Conservation (phyloP, 129 eudicot species). For the Logfia minima region DNA sequence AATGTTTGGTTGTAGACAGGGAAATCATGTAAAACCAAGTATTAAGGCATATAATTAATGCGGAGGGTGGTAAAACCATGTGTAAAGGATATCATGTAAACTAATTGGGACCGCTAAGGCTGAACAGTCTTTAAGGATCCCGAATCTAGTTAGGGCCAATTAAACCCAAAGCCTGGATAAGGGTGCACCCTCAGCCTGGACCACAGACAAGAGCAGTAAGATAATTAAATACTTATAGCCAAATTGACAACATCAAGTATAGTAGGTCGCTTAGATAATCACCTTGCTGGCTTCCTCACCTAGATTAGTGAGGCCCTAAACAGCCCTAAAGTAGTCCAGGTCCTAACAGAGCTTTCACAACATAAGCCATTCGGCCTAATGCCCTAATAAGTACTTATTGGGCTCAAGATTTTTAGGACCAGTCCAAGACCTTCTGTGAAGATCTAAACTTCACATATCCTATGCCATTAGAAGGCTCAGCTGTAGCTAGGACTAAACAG, state of each 20-base stretch:
- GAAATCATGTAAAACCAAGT: constrained; percentile 18
- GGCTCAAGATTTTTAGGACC: constrained; percentile 3
- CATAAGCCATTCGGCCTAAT: not conserved
- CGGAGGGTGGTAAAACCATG: not conserved
- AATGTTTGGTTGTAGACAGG: constrained; percentile 10
- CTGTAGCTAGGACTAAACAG: not conserved
- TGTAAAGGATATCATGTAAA: not conserved
- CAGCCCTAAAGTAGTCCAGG: not conserved
- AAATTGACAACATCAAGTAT: not conserved
- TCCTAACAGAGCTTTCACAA: not conserved
- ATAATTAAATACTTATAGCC: not conserved
- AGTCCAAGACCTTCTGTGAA: not conserved
- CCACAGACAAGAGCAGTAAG: not conserved
- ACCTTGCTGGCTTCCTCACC: not conserved
- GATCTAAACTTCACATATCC: not conserved
- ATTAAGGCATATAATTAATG: not conserved
- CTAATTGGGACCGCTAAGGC: not conserved
- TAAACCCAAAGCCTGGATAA: not conserved
- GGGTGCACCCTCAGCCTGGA: not conserved
- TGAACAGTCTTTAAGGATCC: not conserved
- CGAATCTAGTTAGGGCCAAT: not conserved
- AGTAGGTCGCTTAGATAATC: not conserved
- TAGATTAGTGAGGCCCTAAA: constrained; percentile 1
- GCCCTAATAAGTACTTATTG: not conserved
- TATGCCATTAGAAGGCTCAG: not conserved